Conservation (phyloP, 2,329 filamentous ascomycete species). For the Alternaria sp. region DNA sequence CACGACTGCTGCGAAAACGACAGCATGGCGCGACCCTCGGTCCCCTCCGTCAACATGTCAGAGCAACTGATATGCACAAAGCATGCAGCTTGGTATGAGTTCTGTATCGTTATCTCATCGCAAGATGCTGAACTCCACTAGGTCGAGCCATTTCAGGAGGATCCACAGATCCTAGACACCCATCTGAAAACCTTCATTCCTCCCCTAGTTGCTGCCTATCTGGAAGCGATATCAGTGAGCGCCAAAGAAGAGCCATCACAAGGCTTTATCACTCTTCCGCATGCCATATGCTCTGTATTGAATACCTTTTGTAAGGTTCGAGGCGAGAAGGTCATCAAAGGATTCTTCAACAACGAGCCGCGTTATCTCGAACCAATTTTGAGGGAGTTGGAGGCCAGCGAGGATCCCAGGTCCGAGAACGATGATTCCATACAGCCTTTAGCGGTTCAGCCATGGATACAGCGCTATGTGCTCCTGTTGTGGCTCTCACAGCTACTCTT, state of each 20-base stretch:
- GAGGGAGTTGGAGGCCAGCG: slow-evolving; percentile 72
- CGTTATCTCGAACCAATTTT: slow-evolving; percentile 84
- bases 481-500: slow-evolving; percentile 71
- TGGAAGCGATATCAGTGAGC: slow-evolving; percentile 67
- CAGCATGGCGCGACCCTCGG: slow-evolving; percentile 28
- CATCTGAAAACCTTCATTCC: slow-evolving; percentile 80
- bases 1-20: slow-evolving; percentile 51
- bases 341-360: slow-evolving; percentile 91
- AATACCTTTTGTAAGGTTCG: slow-evolving; percentile 95
- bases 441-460: slow-evolving; percentile 71
- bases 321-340: slow-evolving; percentile 89
- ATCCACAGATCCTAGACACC: slow-evolving; percentile 90
- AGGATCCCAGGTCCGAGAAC: slow-evolving; percentile 29
- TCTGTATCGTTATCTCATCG: neutral
- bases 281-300: slow-evolving; percentile 78
- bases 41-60: slow-evolving; percentile 50
- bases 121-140: slow-evolving; percentile 22
- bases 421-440: slow-evolving; percentile 27
- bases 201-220: slow-evolving; percentile 76
- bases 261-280: slow-evolving; percentile 39
- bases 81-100: slow-evolving; percentile 46
- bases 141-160: slow-evolving; percentile 92
- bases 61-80: slow-evolving; percentile 51
- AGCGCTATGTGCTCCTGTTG: slow-evolving; percentile 84
- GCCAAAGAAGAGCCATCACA: slow-evolving; percentile 28